Percentiles rank a stretch among this genome's conserved stretches.
These are phyloP conservation scores for Picocystis sp. DNA, from an alignment of 163 green algal genomes.

Conservation along the genomic window DNA sequence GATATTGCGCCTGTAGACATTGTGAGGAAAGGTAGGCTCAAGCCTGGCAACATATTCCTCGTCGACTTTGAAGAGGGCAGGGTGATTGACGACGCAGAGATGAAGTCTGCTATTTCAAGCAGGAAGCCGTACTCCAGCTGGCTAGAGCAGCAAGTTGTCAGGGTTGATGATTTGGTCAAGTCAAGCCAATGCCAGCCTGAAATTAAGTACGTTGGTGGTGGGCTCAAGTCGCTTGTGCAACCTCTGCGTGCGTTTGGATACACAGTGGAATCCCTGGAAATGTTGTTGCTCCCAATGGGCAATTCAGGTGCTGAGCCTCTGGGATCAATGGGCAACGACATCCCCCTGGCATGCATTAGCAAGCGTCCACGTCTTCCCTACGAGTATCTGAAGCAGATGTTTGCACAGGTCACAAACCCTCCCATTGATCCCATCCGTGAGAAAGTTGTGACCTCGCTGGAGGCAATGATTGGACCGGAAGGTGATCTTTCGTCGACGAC, in stretches of 20 bases:
- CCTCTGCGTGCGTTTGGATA: slow-evolving; percentile 49
- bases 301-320: slow-evolving; percentile 52
- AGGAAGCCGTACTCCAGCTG: slow-evolving; percentile 64
- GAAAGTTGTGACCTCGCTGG: slow-evolving; percentile 72
- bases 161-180: slow-evolving; percentile 34
- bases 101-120: slow-evolving; percentile 66
- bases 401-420: slow-evolving; percentile 93
- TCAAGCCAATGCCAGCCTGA: slow-evolving; percentile 2
- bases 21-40: slow-evolving; percentile 73
- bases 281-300: slow-evolving; percentile 83
- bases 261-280: slow-evolving; percentile 76
- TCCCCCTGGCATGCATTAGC: slow-evolving; percentile 65
- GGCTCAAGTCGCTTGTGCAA: slow-evolving; percentile 3
- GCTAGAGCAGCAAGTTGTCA: slow-evolving; percentile 53
- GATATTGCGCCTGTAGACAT: slow-evolving; percentile 69
- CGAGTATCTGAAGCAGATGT: slow-evolving; percentile 98
- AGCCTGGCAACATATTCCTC: slow-evolving; percentile 91
- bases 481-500: slow-evolving; percentile 51
- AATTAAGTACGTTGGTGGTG: not conserved
- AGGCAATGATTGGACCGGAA: slow-evolving; percentile 86
- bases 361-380: slow-evolving; percentile 58
- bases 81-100: slow-evolving; percentile 72
- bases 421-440: slow-evolving; percentile 91
- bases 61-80: slow-evolving; percentile 81
- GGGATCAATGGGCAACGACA: slow-evolving; percentile 92